phyloP scores from a whole-genome alignment of 371 early-diverging fungal species.

The Mucor sp. region DNA sequence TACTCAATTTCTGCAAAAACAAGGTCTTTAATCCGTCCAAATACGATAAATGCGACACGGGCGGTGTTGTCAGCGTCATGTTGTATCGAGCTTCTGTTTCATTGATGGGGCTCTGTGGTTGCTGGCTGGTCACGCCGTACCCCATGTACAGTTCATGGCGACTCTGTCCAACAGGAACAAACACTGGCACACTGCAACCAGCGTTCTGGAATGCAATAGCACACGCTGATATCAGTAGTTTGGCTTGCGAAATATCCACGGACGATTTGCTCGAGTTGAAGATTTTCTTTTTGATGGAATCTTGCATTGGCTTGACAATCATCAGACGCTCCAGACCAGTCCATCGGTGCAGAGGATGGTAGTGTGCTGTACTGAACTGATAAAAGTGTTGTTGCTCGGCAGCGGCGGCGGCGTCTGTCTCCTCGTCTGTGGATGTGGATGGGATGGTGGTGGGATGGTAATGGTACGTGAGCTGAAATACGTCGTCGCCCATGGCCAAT shows the following conservation, averaged over 20 bases:
- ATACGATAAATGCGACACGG: conserved; percentile 58
- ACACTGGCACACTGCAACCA: conserved; percentile 73
- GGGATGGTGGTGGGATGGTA: conserved; percentile 46
- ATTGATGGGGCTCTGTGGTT: conserved; percentile 14
- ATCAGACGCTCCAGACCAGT: conserved; percentile 56
- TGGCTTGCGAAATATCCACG: conserved; percentile 66
- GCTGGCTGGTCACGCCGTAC: conserved; percentile 37
- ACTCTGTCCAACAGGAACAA: conserved; percentile 72
- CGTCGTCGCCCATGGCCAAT: conserved; percentile 43
- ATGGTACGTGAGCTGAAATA: conserved; percentile 48
- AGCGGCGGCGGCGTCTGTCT: conserved; percentile 10
- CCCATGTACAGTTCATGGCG: conserved; percentile 69
- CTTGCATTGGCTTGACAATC: conserved; percentile 41
- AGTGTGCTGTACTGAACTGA: conserved; percentile 19
- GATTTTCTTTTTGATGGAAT: conserved; percentile 36
- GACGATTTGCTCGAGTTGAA: conserved; percentile 29
- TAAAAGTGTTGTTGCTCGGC: conserved; percentile 31
- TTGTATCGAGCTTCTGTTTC: conserved; percentile 62
- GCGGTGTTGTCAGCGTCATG: conserved; percentile 59
- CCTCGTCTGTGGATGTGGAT: background rate
- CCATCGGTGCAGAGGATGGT: conserved; percentile 69
- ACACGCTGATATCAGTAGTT: conserved; percentile 70
- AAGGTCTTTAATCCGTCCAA: conserved; percentile 61
- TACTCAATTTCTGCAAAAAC: conserved; percentile 53
- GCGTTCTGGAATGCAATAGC: conserved; percentile 75